Base-by-base conservation (phyloP, 768 basidiomycete genomes). In the Leucosporidium yakuticum region DNA sequence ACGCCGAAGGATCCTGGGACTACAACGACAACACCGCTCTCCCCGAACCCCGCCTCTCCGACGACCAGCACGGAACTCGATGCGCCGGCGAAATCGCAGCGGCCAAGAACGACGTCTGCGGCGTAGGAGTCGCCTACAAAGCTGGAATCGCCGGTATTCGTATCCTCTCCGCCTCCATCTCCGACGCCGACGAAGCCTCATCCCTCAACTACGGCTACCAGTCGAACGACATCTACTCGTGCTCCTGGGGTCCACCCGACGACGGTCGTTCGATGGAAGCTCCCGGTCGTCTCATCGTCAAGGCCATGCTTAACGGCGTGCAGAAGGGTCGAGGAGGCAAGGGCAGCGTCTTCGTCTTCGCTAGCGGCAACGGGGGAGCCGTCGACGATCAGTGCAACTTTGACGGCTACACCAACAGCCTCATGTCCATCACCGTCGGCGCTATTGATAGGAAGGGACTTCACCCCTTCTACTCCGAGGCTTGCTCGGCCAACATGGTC, bases 171-270 rank as follows among this genome's bases (percentile, higher is more conserved):
- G 94, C 90, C 1, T 87, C 90, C 27, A 96, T 99, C 72, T 87
- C 92, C 1, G 96, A 99, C 78, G 85, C 88, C 31, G 96, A 99
- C 78, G 96, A 99, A 79, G 93, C 96, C 0, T 86, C 91, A 4
- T 87, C 94, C 12, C 85, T 99, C 65, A 99, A 99, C 79, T 96
- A 88, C 78, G 91, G 88, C 17, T 98, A 86, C 78, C 88, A 96
- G 72, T 87, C 90, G 73, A 91, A 88, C 60, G 90, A 88, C 31
- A 91, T 92, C 74, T 98, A 90, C 79, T 92, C 90, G 69, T 99
- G 96, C 79, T 92, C 90, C 64, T 99, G 96, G 96, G 96, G 96
- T 8, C 96, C 96, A 14, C 90, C 94, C 0, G 95, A 99, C 78
- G 89, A 96, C 74, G 95, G 95, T 14, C 82, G 82, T 74, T 86